phyloP scores from a whole-genome alignment of 176 grass and related monocot genomes.

The Cocos nucifera region DNA sequence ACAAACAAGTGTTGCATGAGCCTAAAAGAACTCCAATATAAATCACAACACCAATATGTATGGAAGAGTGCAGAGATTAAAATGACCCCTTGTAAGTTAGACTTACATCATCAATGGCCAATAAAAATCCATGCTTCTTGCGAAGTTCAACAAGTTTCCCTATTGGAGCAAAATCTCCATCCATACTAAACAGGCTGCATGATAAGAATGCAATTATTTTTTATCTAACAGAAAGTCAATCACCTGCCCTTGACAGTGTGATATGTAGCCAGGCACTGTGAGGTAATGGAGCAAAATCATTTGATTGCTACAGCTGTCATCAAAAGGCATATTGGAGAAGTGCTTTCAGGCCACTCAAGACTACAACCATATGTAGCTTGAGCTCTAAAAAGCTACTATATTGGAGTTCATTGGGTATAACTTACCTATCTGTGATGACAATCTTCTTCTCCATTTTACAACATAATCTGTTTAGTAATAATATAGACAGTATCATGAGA shows the following conservation, averaged over 20 bases:
- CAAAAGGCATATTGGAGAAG: background rate
- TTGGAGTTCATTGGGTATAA: constrained; percentile 4
- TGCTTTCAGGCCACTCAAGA: background rate
- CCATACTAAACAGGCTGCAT: constrained; percentile 92
- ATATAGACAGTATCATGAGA: background rate
- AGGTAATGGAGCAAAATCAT: background rate
- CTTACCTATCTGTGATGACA: constrained; percentile 81
- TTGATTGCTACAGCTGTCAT: background rate
- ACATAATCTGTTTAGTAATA: constrained; percentile 34
- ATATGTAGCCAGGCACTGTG: background rate
- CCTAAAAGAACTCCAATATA: constrained; percentile 38
- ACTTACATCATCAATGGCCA: constrained; percentile 91
- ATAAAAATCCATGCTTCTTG: constrained; percentile 70
- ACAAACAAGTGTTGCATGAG: constrained; percentile 87
- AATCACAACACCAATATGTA: background rate
- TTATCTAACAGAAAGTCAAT: background rate
- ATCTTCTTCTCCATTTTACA: constrained; percentile 77
- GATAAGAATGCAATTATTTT: constrained; percentile 12
- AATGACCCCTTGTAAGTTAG: background rate
- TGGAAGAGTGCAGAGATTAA: background rate
- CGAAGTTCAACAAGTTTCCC: constrained; percentile 54
- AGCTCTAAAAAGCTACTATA: constrained; percentile 1
- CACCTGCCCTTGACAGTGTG: too few species aligned
- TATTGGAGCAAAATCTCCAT: constrained; percentile 90
- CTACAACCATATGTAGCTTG: constrained; percentile 12